Base-by-base conservation (phyloP, 345 rosid genomes). In the Noccaea caerulescens region DNA sequence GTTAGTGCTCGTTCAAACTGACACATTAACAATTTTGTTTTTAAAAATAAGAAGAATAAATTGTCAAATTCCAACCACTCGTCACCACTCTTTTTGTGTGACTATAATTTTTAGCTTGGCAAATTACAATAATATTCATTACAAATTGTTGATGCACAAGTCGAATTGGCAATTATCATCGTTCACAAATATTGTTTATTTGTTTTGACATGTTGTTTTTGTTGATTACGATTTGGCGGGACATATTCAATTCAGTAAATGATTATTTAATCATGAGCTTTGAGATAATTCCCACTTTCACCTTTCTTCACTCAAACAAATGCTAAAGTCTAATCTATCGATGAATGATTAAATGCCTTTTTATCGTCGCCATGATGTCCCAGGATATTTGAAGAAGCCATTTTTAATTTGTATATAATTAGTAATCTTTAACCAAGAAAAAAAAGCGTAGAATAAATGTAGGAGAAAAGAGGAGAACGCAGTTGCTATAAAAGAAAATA, bases 261-360 rank as follows among this genome's bases (percentile, higher is more conserved):
- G 60, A 73, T 66, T 39, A 32, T 53, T 65, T 10, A 73, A 39
- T 39, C 6, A 66, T 73, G 66, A 66, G 60, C 1, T 39, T 41
- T 58, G 61, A 50, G 63, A 75, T 52, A 60, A 44, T 23, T 66
- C 38, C 30, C 54, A 73, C 63, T 68, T 68, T 68, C n/a, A 75
- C 73, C 63, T 75, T 75, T 58, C 30, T 75, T 52, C 78, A 75
- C 69, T 68, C 57, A 75, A 60, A 61, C 12, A 52, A 13, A 68
- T 75, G 73, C 43, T 53, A 53, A 60, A 75, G 62, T 45, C 73
- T 67, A 72, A 66, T 46, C 70, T 41, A 55, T 61, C 4, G 41
- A 27, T 66, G 63, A 76, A 69, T 76, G 75, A 72, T 41, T 53
- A 18, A 30, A 38, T 6, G 50, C 58, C 58, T 67, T 71, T 74